A percentile compares a stretch with the other conserved stretches of the same genome.
These are phyloP conservation scores for Crithidia expoeki DNA, from an alignment of 208 protist genomes.

Conservation along the genomic window DNA sequence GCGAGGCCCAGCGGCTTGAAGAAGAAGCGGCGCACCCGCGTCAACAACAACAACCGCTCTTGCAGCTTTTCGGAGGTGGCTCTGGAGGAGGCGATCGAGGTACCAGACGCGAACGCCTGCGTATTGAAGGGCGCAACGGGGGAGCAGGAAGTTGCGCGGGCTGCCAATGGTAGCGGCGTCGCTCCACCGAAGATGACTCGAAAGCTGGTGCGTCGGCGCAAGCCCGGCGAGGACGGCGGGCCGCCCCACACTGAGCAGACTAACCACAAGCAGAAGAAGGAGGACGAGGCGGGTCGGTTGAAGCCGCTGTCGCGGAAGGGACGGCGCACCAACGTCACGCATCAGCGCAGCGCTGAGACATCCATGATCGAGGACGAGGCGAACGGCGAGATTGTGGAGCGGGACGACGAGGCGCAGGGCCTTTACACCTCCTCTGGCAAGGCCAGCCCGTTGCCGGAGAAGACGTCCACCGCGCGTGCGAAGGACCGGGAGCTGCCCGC, in stretches of 20 bases:
- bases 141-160: conserved; percentile 1
- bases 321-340: conserved; percentile 16
- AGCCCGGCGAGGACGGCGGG: conserved; percentile 7
- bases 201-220: conserved; percentile 21
- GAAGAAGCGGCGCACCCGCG: conserved; percentile 34
- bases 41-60: conserved; percentile 44
- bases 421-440: conserved; percentile 15
- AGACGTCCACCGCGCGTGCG: neutral
- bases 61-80: conserved; percentile 57
- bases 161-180: neutral
- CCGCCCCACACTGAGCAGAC: conserved; percentile 1
- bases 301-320: conserved; percentile 15
- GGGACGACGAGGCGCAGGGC: neutral
- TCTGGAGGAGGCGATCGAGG: conserved; percentile 31
- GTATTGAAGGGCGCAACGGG: conserved; percentile 6
- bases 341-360: conserved; percentile 9
- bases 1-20: neutral
- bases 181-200: neutral
- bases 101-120: conserved; percentile 23
- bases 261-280: conserved; percentile 4
- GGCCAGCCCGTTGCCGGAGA: conserved; percentile 12
- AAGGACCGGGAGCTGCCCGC: conserved; percentile 2
- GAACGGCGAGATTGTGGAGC: conserved; percentile 32
- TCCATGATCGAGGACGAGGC: conserved; percentile 21
- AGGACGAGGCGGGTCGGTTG: conserved; percentile 1